Conservation (phyloP, 495 filamentous ascomycete genomes). For the Bombardia bombarda region DNA sequence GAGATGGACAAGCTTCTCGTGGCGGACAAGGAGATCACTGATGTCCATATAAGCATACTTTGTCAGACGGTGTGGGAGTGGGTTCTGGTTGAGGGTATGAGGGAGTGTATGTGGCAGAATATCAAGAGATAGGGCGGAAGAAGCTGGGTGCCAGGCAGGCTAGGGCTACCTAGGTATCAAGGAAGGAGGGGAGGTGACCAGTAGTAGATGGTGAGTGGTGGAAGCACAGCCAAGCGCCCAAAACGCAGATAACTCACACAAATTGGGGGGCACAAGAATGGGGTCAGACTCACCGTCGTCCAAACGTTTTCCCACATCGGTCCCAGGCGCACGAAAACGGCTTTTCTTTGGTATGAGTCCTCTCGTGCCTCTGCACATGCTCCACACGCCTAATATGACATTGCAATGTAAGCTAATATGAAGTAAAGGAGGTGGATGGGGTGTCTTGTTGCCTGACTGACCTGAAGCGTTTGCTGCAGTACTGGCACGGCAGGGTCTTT, state of each 20-base stretch:
- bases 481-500: slow-evolving; percentile 47
- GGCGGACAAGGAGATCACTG: slow-evolving; percentile 63
- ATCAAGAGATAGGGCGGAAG: slow-evolving; percentile 3
- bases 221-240: slow-evolving; percentile 4
- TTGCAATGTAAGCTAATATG: slow-evolving; percentile 34
- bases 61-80: slow-evolving; percentile 5
- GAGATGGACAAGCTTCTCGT: slow-evolving; percentile 66
- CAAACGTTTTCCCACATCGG: slow-evolving; percentile 50
- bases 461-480: slow-evolving; percentile 49
- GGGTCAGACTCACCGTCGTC: slow-evolving; percentile 40
- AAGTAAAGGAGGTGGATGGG: slow-evolving; percentile 18
- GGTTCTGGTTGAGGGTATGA: too few species aligned
- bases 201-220: slow-evolving; percentile 6
- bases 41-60: slow-evolving; percentile 46
- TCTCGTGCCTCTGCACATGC: slow-evolving; percentile 53
- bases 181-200: slow-evolving; percentile 1
- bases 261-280: slow-evolving; percentile 7
- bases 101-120: slow-evolving; percentile 2
- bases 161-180: slow-evolving; percentile 6
- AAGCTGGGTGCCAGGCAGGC: neutral
- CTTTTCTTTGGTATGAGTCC: slow-evolving; percentile 55
- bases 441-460: slow-evolving; percentile 17
- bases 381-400: slow-evolving; percentile 48
- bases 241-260: slow-evolving; percentile 4
- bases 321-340: slow-evolving; percentile 47